Base-by-base conservation (phyloP, 2,329 filamentous ascomycete species). In the Botrytis aclada region DNA sequence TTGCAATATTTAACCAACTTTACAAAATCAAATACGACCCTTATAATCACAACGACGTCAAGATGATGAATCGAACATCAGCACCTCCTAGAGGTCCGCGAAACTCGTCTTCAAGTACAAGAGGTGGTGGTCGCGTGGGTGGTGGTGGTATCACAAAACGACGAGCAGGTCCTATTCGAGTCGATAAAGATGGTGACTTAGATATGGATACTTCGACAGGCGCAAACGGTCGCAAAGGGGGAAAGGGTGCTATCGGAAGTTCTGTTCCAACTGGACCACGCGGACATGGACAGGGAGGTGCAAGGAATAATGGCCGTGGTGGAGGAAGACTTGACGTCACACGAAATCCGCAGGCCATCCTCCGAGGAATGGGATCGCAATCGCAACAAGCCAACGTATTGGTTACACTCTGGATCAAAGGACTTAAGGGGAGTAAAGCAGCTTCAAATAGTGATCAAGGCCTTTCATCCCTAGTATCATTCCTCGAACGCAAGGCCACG, bases 401-500 rank as follows among this genome's bases (percentile, higher is more conserved):
- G 47, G 74, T 74, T 5, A 73, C 74, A n/a, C 75, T 86, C 69
- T 81, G 80, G 70, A 79, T 95, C 34, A 84, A 84, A 75, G 92
- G 92, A 39, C 85, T 93, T 79, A 89, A 87, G 78, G 82, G 88
- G 62, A 94, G 91, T 83, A 93, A 91, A 81, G 91, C 90, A 12
- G 85, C 88, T 18, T 85, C 80, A 41, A 92, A 93, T 76, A 80
- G 86, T 43, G 92, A 92, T 72, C 90, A 91, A 66, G 92, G 92
- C 32, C 80, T 92, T 39, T 86, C 86, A 74, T 87, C 88, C 74
- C 84, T 94, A 43, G 81, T 94, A 70, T 84, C 85, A 69, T 94
- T 93, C 80, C 83, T 94, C 75, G 90, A 94, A 82, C 88, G 90
- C 78, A 93, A 93, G 81, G 87, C 91, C 64, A 86, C 86, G 72